Evolutionary conservation across 192 early-diverging fungal species (phyloP).

Genomic region (Gaertneriomyces semiglobifer): DNA sequence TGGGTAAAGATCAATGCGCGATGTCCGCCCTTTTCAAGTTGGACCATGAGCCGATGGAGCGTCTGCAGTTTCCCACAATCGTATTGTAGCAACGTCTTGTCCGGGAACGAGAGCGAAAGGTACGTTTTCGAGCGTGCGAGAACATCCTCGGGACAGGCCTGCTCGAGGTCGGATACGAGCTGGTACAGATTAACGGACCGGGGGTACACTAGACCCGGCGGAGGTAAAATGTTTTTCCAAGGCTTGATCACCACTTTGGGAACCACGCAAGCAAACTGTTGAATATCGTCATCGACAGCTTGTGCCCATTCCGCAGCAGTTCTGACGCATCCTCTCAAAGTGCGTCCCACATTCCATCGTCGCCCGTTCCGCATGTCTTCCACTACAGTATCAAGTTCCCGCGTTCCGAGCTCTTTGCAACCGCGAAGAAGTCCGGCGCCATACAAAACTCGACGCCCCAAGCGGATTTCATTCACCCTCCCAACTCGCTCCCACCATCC

Average conservation of each 20-base stretch:
- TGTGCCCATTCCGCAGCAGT: conserved; percentile 28
- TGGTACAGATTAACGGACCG: neutral
- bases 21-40: conserved; percentile 70
- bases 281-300: conserved; percentile 42
- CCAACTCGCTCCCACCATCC: neutral
- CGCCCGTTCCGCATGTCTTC: too few relatives aligned
- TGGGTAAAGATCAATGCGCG: conserved; percentile 91
- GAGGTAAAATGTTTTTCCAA: conserved; percentile 5
- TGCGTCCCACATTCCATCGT: neutral
- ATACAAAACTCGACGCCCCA: neutral
- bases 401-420: conserved; percentile 9
- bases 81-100: conserved; percentile 77
- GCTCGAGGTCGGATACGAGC: neutral
- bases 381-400: conserved; percentile 12
- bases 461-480: conserved; percentile 7
- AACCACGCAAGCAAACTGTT: conserved; percentile 60
- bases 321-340: neutral
- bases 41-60: conserved; percentile 71
- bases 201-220: conserved; percentile 8
- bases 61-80: conserved; percentile 87
- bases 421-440: neutral
- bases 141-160: conserved; percentile 39
- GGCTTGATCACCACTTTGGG: conserved; percentile 38
- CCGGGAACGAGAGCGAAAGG: conserved; percentile 76
- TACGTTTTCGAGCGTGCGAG: conserved; percentile 58